A percentile compares a stretch with the other conserved stretches of the same genome.
These are phyloP conservation scores for Anisodus tanguticus DNA, from an alignment of 257 asterid species.

Conservation along the genomic window DNA sequence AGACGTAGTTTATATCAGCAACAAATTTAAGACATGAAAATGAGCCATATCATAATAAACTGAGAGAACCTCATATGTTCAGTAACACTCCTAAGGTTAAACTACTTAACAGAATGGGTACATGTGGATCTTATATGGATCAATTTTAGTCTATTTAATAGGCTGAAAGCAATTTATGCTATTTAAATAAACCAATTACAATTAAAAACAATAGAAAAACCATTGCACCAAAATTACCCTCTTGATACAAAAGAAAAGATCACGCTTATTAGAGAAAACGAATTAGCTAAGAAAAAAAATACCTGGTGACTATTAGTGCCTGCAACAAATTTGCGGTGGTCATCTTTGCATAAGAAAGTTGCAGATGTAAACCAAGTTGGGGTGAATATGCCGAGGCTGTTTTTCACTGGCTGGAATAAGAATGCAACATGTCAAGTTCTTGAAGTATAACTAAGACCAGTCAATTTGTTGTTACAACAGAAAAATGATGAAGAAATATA, in stretches of 20 bases:
- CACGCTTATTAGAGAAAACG: background rate
- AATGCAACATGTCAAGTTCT: constrained; percentile 31
- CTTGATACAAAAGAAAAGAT: constrained; percentile 15
- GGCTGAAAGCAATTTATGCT: background rate
- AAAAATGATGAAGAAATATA: too few relatives aligned
- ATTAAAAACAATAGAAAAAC: constrained; percentile 7
- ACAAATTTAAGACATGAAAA: background rate
- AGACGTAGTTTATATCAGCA: constrained; percentile 24
- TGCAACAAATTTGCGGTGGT: constrained; percentile 84
- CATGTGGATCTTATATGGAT: background rate
- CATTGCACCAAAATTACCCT: constrained; percentile 1
- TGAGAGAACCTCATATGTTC: background rate
- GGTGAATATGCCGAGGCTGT: constrained; percentile 79
- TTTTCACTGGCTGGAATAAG: constrained; percentile 73
- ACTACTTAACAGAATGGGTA: background rate
- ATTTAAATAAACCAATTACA: background rate
- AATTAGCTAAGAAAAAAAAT: constrained; percentile 22
- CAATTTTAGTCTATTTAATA: constrained; percentile 7
- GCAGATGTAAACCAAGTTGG: constrained; percentile 93
- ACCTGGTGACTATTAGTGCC: constrained; percentile 93
- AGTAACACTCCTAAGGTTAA: background rate
- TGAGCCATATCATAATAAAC: background rate
- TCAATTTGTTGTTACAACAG: too few relatives aligned
- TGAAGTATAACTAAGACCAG: background rate
- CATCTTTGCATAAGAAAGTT: constrained; percentile 77